Evolutionary conservation across 306 rosid species (phyloP).

Genomic region (Styphnolobium japonicum): DNA sequence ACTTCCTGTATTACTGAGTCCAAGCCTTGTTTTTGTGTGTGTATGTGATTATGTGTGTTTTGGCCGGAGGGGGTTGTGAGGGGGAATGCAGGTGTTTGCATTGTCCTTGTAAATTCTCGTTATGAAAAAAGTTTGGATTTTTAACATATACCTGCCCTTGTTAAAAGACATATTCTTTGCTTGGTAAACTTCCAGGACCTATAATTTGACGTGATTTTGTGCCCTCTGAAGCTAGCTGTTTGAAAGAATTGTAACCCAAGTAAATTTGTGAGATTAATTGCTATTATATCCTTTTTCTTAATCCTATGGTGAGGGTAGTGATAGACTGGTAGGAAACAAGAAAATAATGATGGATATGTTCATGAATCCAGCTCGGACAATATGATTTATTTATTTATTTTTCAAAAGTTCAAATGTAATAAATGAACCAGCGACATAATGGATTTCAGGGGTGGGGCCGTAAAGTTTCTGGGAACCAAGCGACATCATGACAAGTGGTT

Average conservation of each 20-base stretch:
- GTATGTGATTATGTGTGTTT: background rate
- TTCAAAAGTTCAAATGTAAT: background rate
- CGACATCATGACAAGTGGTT: slow-evolving; percentile 91
- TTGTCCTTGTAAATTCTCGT: background rate
- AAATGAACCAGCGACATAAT: slow-evolving; percentile 15
- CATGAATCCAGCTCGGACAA: background rate
- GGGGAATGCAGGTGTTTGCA: background rate
- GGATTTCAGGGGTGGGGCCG: slow-evolving; percentile 84
- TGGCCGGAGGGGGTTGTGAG: background rate
- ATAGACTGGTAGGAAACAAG: background rate
- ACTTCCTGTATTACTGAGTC: background rate
- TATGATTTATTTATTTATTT: background rate
- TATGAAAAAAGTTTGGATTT: background rate
- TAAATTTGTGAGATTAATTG: background rate
- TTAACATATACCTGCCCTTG: background rate
- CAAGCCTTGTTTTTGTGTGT: background rate
- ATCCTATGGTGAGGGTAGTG: background rate
- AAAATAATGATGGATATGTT: slow-evolving; percentile 3
- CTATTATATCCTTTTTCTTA: background rate
- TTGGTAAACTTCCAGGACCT: background rate
- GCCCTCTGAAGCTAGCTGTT: background rate
- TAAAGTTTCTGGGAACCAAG: slow-evolving; percentile 75
- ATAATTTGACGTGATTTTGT: background rate
- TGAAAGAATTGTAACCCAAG: background rate
- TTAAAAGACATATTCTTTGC: background rate